Base-by-base conservation (phyloP, 108 stramenopile genomes). In the Cyclostephanos tholiformis region DNA sequence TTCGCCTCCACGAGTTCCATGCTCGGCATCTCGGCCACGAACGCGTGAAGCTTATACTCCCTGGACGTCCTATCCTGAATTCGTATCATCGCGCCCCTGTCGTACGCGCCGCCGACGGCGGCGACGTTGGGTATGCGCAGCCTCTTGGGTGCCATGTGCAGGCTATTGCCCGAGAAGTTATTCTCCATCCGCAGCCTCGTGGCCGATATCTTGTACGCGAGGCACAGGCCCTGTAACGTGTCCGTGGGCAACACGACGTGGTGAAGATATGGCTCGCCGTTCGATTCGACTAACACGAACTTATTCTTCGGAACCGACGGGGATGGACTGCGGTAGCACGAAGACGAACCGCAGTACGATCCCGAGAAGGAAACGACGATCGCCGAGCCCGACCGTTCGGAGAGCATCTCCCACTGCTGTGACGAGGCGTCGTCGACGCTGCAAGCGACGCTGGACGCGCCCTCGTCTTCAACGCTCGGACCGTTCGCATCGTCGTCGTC, bases 221-320 rank as follows among this genome's bases (percentile, higher is more conserved):
- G 58, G 58, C 94, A 95, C 58, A 95, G 78, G 26, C 94, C 94
- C 67, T 92, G 90, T 10, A 95, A 39, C 0, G 94, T 95, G 62
- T 95, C 94, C n/a, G 94, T 95, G 0, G 94, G 91, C 20, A 95
- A 73, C 49, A 92, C 61, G 4, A 62, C 61, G 10, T 62, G 61
- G 20, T 62, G 12, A 0, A 62, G 43, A 38, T 62, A 90, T 7
- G 62, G 20, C 10, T 76, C 76, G 20, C 61, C 74, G 17, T 23
- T 72, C 29, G 71, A 81, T 52, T 81, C 80, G 10, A 73, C 51
- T 17, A 81, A n/a, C 2, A 81, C 44, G 27, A 81, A 81, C 70
- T 81, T 81, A 48, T 81, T 81, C 53, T 61, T 66, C 44, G 65
- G 68, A 0, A 64, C 43, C 30, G 63, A 67, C 9, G 80, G 80